Evolutionary conservation across 345 rosid species (phyloP).

Genomic region (Boechera retrofracta): DNA sequence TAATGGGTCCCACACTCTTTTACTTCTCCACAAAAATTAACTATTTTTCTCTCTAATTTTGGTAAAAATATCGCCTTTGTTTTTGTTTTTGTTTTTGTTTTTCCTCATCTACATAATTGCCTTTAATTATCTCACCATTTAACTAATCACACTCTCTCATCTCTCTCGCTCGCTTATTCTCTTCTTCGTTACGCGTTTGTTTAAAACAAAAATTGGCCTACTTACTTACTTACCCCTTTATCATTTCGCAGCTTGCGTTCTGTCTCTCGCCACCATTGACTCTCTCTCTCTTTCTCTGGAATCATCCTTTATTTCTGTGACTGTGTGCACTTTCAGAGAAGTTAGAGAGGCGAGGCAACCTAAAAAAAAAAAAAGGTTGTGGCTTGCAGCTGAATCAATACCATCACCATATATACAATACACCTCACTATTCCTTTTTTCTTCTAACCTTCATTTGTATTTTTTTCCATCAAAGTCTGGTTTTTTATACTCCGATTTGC

Average conservation of each 20-base stretch:
- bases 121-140: constrained; percentile 40
- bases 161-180: constrained; percentile 20
- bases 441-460: neutral
- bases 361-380: constrained; percentile 10
- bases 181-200: constrained; percentile 54
- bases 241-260: constrained; percentile 34
- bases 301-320: constrained; percentile 47
- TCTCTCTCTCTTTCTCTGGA: constrained; percentile 34
- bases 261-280: constrained; percentile 37
- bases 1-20: constrained; percentile 36
- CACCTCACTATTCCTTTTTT: constrained; percentile 29
- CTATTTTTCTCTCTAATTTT: constrained; percentile 5
- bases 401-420: constrained; percentile 27
- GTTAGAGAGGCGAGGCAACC: constrained; percentile 15
- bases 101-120: constrained; percentile 34
- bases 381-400: constrained; percentile 54
- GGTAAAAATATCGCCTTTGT: constrained; percentile 21
- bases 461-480: constrained; percentile 11
- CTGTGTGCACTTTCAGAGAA: constrained; percentile 41
- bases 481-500: constrained; percentile 24
- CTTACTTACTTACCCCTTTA: constrained; percentile 12
- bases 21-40: neutral
- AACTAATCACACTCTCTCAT: constrained; percentile 30
- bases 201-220: neutral
- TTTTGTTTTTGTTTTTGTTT: neutral